Conservation (phyloP, 768 basidiomycete species). For the Lentinula sp. region DNA sequence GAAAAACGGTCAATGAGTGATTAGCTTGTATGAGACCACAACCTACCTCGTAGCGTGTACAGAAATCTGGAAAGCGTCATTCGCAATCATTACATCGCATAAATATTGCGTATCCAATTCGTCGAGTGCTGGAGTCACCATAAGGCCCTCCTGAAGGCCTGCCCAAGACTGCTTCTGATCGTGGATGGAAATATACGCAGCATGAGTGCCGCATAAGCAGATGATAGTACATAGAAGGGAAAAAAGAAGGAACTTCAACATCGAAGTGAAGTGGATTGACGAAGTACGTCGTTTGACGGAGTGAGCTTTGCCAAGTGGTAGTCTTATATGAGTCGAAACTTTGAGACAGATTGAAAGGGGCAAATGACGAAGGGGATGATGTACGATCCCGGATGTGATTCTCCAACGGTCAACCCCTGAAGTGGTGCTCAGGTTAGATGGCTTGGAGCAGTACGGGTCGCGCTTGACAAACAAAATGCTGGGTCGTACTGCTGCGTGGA, state of each 20-base stretch:
- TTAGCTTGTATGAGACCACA: neutral
- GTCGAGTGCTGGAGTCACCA: neutral
- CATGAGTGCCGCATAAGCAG: neutral
- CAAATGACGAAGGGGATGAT: neutral
- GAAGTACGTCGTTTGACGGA: too few species aligned
- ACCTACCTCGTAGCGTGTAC: neutral
- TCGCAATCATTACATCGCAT: conserved; percentile 2
- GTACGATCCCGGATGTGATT: neutral
- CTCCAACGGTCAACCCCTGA: neutral
- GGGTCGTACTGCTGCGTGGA: too few species aligned
- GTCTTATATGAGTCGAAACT: neutral
- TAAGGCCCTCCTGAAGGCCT: neutral
- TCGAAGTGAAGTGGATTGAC: neutral
- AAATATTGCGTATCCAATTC: neutral
- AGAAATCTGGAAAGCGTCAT: neutral
- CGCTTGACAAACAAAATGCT: neutral
- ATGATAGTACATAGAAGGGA: neutral
- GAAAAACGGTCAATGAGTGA: too few species aligned
- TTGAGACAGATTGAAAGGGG: neutral
- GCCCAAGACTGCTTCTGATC: conserved; percentile 1
- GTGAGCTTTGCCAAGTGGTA: neutral
- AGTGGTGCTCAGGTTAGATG: neutral
- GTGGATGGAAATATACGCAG: neutral
- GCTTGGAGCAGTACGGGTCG: neutral
- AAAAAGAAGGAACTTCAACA: conserved; percentile 1